Conservation (phyloP, 1,284 basidiomycete genomes). For the Peniophora sp. region DNA sequence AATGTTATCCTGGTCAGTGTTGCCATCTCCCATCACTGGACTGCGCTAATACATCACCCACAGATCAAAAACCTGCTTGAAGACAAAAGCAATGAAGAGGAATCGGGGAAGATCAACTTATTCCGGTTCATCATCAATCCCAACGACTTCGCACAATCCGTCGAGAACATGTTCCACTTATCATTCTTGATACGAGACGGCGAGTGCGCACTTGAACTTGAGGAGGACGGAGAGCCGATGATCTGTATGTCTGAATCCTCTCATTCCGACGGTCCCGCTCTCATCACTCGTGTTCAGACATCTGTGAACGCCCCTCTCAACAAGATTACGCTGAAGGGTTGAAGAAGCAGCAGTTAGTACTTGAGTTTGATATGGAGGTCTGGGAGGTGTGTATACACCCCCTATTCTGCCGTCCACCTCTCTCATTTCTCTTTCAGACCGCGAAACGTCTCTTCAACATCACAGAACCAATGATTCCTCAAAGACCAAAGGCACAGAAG, state of each 20-base stretch:
- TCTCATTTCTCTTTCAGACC: constrained; percentile 34
- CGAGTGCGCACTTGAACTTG: constrained; percentile 61
- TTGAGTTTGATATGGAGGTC: constrained; percentile 79
- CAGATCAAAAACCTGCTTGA: constrained; percentile 53
- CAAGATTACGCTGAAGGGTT: constrained; percentile 59
- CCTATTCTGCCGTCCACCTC: background rate
- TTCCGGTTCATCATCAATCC: constrained; percentile 86
- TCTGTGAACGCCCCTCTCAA: constrained; percentile 55
- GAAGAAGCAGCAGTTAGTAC: constrained; percentile 72
- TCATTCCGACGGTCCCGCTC: background rate
- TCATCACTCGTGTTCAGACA: constrained; percentile 29
- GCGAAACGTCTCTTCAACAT: constrained; percentile 81
- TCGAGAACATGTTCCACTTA: constrained; percentile 91
- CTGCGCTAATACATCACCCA: background rate
- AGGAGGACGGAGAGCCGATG: constrained; percentile 60
- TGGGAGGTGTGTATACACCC: constrained; percentile 57
- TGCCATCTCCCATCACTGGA: background rate
- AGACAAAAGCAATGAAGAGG: constrained; percentile 14
- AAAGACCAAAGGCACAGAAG: constrained; percentile 46
- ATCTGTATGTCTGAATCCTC: constrained; percentile 46
- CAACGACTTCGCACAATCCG: constrained; percentile 80
- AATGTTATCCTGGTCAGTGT: constrained; percentile 56
- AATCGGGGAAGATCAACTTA: constrained; percentile 49
- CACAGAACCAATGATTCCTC: constrained; percentile 57
- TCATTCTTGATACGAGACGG: constrained; percentile 88